phyloP scores from a whole-genome alignment of 1,139 yeast genomes.

The Pichia sp. region DNA sequence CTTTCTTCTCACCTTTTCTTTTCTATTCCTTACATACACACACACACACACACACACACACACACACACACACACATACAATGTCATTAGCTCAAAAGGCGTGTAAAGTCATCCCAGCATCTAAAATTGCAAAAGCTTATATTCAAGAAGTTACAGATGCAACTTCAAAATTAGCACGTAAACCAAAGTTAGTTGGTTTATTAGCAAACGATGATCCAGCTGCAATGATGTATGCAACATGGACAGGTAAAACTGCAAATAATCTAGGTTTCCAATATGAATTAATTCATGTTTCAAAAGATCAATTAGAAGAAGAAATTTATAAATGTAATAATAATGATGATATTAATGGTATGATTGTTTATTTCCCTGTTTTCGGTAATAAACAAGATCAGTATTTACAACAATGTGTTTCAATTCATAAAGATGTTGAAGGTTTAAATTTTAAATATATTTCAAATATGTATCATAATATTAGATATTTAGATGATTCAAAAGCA shows the following conservation, averaged over 20 bases:
- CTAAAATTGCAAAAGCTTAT: slow-evolving; percentile 78
- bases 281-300: slow-evolving; percentile 62
- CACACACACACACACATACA: no score
- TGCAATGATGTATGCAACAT: slow-evolving; percentile 87
- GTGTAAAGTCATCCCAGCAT: slow-evolving; percentile 72
- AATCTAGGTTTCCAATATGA: slow-evolving; percentile 82
- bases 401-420: slow-evolving; percentile 81
- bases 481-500: slow-evolving; percentile 56
- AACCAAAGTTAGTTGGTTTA: slow-evolving; percentile 82
- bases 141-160: slow-evolving; percentile 62
- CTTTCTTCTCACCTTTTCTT: no score
- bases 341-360: slow-evolving; percentile 85
- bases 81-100: slow-evolving; percentile 17
- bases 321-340: slow-evolving; percentile 77
- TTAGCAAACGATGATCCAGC: slow-evolving; percentile 93
- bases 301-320: slow-evolving; percentile 77
- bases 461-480: slow-evolving; percentile 87
- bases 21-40: no score
- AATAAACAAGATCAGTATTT: slow-evolving; percentile 91
- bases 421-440: slow-evolving; percentile 94
- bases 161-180: slow-evolving; percentile 43
- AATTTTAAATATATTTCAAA: slow-evolving; percentile 88
- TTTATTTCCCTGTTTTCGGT: slow-evolving; percentile 97
- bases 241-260: slow-evolving; percentile 91
- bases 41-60: no score